A percentile compares a stretch with the other conserved stretches of the same genome.
These are phyloP conservation scores for Globisporangium lucens DNA, from an alignment of 352 stramenopile species.

Conservation along the genomic window DNA sequence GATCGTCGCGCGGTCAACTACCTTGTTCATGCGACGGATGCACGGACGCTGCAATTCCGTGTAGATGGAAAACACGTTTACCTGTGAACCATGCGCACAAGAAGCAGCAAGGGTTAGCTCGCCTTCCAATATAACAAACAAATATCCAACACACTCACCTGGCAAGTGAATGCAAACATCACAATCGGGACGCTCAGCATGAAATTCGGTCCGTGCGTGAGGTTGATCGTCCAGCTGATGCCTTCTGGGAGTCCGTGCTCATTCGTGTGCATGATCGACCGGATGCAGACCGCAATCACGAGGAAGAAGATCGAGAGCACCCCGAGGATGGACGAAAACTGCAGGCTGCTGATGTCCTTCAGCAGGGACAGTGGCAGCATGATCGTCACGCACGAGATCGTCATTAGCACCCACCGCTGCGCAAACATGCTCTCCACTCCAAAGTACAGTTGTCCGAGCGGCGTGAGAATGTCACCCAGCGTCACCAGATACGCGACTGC, in stretches of 20 bases:
- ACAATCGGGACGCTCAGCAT: conserved; percentile 87
- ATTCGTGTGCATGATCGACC: conserved; percentile 68
- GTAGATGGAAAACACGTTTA: conserved; percentile 89
- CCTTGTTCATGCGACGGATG: conserved; percentile 88
- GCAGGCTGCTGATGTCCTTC: conserved; percentile 81
- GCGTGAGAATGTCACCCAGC: conserved; percentile 77
- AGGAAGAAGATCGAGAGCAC: conserved; percentile 86
- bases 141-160: conserved; percentile 29
- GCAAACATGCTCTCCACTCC: conserved; percentile 51
- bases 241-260: conserved; percentile 54
- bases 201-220: conserved; percentile 63
- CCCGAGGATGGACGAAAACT: conserved; percentile 83
- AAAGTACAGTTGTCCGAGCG: conserved; percentile 72
- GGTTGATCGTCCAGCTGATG: conserved; percentile 74
- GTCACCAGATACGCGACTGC: conserved; percentile 83
- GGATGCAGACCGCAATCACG: conserved; percentile 72
- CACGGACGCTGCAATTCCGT: conserved; percentile 84
- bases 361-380: conserved; percentile 83
- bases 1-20: conserved; percentile 75
- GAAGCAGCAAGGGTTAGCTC: not conserved
- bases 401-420: conserved; percentile 80
- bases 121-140: not conserved
- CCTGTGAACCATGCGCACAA: conserved; percentile 22
- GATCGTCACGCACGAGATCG: conserved; percentile 65
- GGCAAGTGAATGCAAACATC: conserved; percentile 89